Base-by-base conservation (phyloP, 495 filamentous ascomycete species). In the Cercophora scortea region DNA sequence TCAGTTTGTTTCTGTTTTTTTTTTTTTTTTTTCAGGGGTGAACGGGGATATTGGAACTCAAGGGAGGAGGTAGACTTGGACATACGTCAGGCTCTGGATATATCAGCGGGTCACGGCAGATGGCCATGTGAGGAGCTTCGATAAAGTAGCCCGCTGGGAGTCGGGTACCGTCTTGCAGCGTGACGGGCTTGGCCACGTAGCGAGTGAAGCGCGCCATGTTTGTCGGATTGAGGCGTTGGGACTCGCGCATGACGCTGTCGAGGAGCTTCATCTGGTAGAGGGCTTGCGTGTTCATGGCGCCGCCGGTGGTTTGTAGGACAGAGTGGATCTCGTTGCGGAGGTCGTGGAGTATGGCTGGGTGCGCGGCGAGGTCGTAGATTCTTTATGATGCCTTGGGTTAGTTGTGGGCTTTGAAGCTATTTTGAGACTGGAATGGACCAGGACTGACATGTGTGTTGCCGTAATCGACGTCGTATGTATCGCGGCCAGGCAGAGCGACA, bases 301-400 rank as follows among this genome's bases (percentile, higher is more conserved):
- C 70, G 45, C 71, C 71, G 18, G 55, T 40, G 13, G 45, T 58
- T 0, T 45, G 47, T 0, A 67, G 54, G 3, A 60, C 54, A 0
- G 48, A n/a, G 4, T 38, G 18, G 19, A 81, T 66, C 45, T 70
- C 58, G 4, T 48, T 49, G n/a, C 68, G 19, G 16, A 73, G 63
- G 4, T 64, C 52, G 18, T 49, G 41, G 13, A 74, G 67, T 59
- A 64, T 62, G 32, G 75, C 67, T 2, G 66, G 71, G 18, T 71
- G 59, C 10, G 61, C 60, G 7, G 59, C 60, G 40, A 78, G 53
- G 45, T 77, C 72, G 51, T 67, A 75, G 53, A 76, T 58, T 13
- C 72, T 59, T 25, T 25, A 5, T 2, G 5, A 25, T 25, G 25
- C 25, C n/a, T n/a, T 2, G 25, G 25, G 25, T 25, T 25, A 25